phyloP scores from a whole-genome alignment of 805 yeast species.

The Scheffersomyces stipitis region DNA sequence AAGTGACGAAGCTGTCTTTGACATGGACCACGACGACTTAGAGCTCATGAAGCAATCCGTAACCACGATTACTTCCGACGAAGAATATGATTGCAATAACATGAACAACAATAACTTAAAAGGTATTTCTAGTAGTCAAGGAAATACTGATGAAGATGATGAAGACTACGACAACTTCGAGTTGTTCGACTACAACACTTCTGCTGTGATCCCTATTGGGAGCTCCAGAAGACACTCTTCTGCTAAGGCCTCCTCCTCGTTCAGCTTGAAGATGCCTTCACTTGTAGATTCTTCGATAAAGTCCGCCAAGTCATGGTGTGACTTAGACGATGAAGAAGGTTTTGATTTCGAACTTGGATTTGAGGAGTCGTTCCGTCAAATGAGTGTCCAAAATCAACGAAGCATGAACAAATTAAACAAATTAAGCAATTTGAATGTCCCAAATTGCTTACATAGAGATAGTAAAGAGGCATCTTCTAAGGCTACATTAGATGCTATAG shows the following conservation, averaged over 20 bases:
- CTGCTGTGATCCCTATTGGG: constrained; percentile 5
- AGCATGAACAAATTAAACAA: no score
- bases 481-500: no score
- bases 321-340: constrained; percentile 29
- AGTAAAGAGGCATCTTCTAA: no score
- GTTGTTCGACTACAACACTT: constrained; percentile 6
- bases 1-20: constrained; percentile 32
- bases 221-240: constrained; percentile 2
- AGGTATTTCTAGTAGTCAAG: background rate
- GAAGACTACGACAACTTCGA: constrained; percentile 1
- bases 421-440: no score
- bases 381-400: no score
- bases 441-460: no score
- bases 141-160: constrained; percentile 1
- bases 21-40: constrained; percentile 32
- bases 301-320: constrained; percentile 34
- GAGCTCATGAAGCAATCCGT: constrained; percentile 1
- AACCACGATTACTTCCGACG: background rate
- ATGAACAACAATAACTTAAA: no score
- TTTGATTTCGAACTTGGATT: constrained; percentile 7
- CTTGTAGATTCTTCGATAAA: constrained; percentile 31
- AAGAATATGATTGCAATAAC: background rate
- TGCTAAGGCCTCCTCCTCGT: background rate
- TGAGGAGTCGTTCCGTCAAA: background rate
- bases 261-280: constrained; percentile 24